These are phyloP conservation scores for Ceratobasidium papillatum DNA, from an alignment of 1,284 basidiomycete genomes.

Conservation along the genomic window DNA sequence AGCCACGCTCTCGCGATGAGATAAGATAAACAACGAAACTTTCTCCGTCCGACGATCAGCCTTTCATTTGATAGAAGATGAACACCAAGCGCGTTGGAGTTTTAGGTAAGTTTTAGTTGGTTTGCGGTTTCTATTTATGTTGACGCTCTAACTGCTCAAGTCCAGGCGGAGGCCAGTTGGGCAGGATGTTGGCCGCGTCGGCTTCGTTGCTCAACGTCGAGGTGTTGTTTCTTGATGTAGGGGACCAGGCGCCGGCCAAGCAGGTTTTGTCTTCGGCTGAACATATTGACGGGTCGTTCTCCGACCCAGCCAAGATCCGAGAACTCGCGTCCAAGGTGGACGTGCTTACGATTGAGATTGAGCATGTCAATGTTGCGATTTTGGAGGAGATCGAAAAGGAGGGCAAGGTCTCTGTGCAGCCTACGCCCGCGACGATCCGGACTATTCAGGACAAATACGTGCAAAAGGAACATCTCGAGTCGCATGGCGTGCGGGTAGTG, in stretches of 20 bases:
- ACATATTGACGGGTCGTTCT: constrained; percentile 92
- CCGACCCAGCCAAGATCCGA: constrained; percentile 81
- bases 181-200: constrained; percentile 94
- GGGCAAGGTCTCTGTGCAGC: constrained; percentile 76
- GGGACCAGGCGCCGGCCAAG: constrained; percentile 85
- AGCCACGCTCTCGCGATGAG: constrained; percentile 28
- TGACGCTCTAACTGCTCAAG: not conserved
- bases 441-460: constrained; percentile 95
- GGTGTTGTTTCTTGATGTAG: constrained; percentile 88
- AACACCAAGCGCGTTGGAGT: constrained; percentile 34
- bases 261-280: constrained; percentile 75
- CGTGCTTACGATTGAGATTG: constrained; percentile 95
- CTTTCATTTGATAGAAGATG: constrained; percentile 7
- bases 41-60: constrained; percentile 35
- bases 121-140: not conserved
- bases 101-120: constrained; percentile 13
- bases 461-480: constrained; percentile 83
- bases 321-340: constrained; percentile 85
- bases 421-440: constrained; percentile 83
- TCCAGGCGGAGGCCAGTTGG: constrained; percentile 96
- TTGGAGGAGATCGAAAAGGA: constrained; percentile 71
- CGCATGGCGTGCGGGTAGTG: constrained; percentile 73
- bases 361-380: constrained; percentile 89
- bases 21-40: constrained; percentile 17
- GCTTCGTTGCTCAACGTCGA: constrained; percentile 89